Percentiles rank a stretch among this genome's conserved stretches.
phyloP scores from a whole-genome alignment of 345 rosid species.

The Salix udensis region DNA sequence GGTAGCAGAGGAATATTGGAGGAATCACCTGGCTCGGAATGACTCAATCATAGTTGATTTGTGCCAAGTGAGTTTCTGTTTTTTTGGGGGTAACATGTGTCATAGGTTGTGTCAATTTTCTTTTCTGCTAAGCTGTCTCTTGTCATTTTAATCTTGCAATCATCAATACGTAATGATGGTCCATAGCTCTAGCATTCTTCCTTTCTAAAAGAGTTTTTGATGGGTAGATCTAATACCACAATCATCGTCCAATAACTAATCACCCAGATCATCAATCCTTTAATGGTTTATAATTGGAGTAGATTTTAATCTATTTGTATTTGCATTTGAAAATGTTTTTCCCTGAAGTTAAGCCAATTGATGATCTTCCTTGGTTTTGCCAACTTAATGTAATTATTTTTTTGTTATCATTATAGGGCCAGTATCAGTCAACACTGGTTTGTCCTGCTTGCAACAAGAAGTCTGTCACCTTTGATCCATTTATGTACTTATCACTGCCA shows the following conservation, averaged over 20 bases:
- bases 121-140: neutral
- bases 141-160: too few species aligned
- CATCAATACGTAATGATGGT: too few species aligned
- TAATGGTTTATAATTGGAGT: neutral
- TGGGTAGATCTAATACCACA: neutral
- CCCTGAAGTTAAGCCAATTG: neutral
- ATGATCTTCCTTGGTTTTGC: neutral
- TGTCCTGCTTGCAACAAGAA: constrained; percentile 20
- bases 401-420: constrained; percentile 18
- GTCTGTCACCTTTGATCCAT: constrained; percentile 27
- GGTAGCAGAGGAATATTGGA: constrained; percentile 28
- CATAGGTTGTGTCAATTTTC: neutral
- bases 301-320: neutral
- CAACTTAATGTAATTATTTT: neutral
- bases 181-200: too few species aligned
- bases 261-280: neutral
- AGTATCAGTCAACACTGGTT: constrained; percentile 18
- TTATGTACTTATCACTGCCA: constrained; percentile 25
- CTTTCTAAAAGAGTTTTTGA: neutral
- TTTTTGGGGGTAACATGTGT: neutral
- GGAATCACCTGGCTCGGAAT: constrained; percentile 26
- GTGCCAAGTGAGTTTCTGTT: constrained; percentile 18
- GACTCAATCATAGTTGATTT: constrained; percentile 30
- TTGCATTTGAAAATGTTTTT: neutral
- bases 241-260: neutral